phyloP scores from a whole-genome alignment of 306 rosid genomes.

The Prunus davidiana region DNA sequence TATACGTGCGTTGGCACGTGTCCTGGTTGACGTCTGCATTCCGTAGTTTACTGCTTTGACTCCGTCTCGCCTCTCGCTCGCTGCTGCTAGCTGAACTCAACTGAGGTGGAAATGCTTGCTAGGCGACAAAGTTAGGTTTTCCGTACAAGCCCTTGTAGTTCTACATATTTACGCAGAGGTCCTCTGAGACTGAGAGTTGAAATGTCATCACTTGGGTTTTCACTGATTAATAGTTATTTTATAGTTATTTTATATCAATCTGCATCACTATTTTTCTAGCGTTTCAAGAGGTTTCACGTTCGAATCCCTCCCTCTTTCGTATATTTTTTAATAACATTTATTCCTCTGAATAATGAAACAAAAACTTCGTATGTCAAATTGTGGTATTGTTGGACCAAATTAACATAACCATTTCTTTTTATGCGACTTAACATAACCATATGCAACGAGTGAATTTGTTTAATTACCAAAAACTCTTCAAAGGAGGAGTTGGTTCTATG shows the following conservation, averaged over 20 bases:
- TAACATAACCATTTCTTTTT: neutral
- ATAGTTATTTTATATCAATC: neutral
- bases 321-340: neutral
- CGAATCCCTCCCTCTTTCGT: too few species aligned
- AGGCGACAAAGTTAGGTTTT: neutral
- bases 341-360: neutral
- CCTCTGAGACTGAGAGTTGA: neutral
- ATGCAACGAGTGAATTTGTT: too few species aligned
- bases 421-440: neutral
- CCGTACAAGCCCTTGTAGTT: too few species aligned
- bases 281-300: too few species aligned
- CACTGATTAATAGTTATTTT: neutral
- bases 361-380: neutral
- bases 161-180: neutral
- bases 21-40: slow-evolving; percentile 10
- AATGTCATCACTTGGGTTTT: too few species aligned
- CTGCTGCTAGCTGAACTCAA: too few species aligned
- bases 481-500: too few species aligned
- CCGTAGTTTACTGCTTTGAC: slow-evolving; percentile 26
- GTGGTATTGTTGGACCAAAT: neutral
- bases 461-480: too few species aligned
- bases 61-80: neutral
- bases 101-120: too few species aligned
- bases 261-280: neutral
- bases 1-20: slow-evolving; percentile 5